phyloP scores from a whole-genome alignment of 208 protist species.

The Vickermania ingenoplastis region DNA sequence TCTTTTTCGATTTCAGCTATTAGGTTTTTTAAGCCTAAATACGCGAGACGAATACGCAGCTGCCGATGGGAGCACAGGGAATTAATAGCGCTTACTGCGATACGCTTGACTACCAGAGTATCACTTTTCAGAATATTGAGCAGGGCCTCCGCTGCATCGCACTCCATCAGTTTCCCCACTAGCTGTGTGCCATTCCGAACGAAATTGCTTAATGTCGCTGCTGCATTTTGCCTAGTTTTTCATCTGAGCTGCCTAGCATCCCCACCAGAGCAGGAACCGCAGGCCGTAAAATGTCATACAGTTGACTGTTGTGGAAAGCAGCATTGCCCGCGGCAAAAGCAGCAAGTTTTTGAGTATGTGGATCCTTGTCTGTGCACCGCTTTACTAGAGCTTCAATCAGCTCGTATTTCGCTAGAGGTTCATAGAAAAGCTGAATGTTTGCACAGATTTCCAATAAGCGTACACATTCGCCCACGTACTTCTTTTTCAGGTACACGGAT shows the following conservation, averaged over 20 bases:
- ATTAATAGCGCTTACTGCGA: constrained; percentile 83
- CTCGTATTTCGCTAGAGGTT: constrained; percentile 47
- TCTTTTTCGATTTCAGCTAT: constrained; percentile 50
- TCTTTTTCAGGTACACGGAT: constrained; percentile 61
- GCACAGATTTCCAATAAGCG: constrained; percentile 92
- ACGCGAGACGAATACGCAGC: constrained; percentile 52
- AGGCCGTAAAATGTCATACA: constrained; percentile 72
- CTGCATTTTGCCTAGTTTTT: constrained; percentile 92
- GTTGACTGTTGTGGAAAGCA: constrained; percentile 84
- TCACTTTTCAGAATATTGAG: constrained; percentile 70
- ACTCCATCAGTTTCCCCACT: constrained; percentile 37
- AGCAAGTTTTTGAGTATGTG: constrained; percentile 89
- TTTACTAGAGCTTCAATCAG: constrained; percentile 70
- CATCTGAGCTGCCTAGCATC: constrained; percentile 68
- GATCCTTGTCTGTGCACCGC: constrained; percentile 77
- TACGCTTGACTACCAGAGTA: constrained; percentile 50
- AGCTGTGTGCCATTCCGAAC: constrained; percentile 86
- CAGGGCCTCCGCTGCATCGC: constrained; percentile 67
- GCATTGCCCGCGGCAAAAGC: constrained; percentile 95
- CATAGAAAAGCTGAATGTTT: constrained; percentile 92
- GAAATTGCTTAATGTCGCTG: constrained; percentile 92
- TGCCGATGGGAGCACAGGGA: constrained; percentile 86
- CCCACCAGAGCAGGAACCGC: constrained; percentile 72
- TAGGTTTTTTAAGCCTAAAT: constrained; percentile 33
- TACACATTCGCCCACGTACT: constrained; percentile 89